Base-by-base conservation (phyloP, 331 rosid genomes). In the Malus hybrid region DNA sequence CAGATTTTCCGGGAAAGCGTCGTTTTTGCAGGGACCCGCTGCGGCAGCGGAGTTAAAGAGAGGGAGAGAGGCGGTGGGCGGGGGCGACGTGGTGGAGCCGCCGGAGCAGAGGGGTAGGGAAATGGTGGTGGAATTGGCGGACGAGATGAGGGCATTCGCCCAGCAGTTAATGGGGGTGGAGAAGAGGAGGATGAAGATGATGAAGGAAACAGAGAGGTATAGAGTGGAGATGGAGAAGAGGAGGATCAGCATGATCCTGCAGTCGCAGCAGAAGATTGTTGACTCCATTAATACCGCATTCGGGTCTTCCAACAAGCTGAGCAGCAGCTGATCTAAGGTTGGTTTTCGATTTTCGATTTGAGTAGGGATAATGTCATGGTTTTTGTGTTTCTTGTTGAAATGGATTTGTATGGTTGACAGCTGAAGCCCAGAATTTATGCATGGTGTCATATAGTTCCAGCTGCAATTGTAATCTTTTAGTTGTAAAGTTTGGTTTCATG, bases 161-260 rank as follows among this genome's bases (percentile, higher is more conserved):
- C 85, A 85, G 63, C 81, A 87, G 72, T 66, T 92, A 10, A 64
- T 84, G 4, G 92, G 92, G 62, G 48, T 94, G 88, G 94, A 94
- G 90, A 90, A 71, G 67, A 80, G 60, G 97, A 92, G 89, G 82
- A 84, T 94, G 92, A 78, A 89, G 86, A 85, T 90, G 79, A 83
- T 89, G 90, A 90, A 82, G 85, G 99, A 92, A 57, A 88, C 91
- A 7, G 88, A 89, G 77, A 87, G 86, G 84, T 75, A 68, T 46
- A 89, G 97, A 73, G 71, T 90, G 78, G 93, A 90, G 74, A 94
- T 94, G 96, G 99, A 94, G 90, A 88, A 81, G 66, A 90, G 78
- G 80, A 74, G 93, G 74, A 77, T 84, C 1, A 84, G 86, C 50
- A 85, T 94, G 97, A 92, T 94, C 46, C 63, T 87, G 2, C 77